Conservation (phyloP, 768 basidiomycete genomes). For the Rhodotorula paludigena region DNA sequence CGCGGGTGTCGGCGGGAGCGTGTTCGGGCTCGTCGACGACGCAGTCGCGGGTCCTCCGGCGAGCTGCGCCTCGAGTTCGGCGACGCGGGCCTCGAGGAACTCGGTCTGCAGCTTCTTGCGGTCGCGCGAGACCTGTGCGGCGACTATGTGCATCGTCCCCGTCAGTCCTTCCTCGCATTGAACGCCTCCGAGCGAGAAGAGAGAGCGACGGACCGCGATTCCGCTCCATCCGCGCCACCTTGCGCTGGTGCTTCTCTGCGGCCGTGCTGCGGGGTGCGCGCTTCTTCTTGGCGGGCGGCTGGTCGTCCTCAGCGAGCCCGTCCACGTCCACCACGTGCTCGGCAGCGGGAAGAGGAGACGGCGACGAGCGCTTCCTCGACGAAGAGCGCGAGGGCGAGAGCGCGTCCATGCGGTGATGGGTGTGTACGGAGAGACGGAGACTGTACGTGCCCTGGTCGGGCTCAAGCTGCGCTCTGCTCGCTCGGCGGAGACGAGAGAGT, state of each 20-base stretch:
- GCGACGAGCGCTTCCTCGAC: not conserved
- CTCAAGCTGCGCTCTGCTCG: not conserved
- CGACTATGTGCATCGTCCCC: slow-evolving; percentile 1
- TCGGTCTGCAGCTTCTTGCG: slow-evolving; percentile 29
- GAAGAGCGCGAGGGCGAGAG: not conserved
- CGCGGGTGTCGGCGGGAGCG: not conserved
- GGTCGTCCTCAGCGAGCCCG: not conserved
- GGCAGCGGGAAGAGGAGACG: not conserved
- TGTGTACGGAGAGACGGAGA: not conserved
- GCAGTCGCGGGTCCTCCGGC: not conserved
- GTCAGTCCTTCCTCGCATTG: too few relatives aligned
- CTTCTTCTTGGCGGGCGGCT: slow-evolving; percentile 1
- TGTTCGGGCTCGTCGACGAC: not conserved
- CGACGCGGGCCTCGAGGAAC: slow-evolving; percentile 24
- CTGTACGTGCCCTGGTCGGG: not conserved
- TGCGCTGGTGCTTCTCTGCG: slow-evolving; percentile 26
- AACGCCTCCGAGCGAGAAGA: not conserved
- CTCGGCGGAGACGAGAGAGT: not conserved
- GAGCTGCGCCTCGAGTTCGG: slow-evolving; percentile 33
- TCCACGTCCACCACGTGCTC: not conserved
- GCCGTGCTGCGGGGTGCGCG: slow-evolving; percentile 9
- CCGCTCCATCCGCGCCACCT: slow-evolving; percentile 30
- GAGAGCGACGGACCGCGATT: slow-evolving; percentile 23
- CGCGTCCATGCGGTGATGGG: not conserved
- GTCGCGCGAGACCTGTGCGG: slow-evolving; percentile 36